Evolutionary conservation across 2,329 filamentous ascomycete genomes (phyloP).

Genomic region (Neofusicoccum sp.): DNA sequence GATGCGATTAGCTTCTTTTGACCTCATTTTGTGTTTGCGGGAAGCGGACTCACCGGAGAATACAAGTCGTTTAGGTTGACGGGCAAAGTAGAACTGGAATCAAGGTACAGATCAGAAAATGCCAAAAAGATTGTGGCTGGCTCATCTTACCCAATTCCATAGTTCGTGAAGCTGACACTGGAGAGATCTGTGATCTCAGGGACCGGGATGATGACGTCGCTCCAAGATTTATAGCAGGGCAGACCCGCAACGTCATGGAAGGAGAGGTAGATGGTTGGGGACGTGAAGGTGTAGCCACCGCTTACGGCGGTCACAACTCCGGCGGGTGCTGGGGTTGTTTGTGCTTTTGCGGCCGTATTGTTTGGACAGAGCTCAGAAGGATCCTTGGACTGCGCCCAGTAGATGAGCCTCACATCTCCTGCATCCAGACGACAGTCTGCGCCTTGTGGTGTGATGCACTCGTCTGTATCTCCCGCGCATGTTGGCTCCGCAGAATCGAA

Average conservation of each 20-base stretch:
- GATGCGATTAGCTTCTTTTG: background rate
- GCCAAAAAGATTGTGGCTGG: no score
- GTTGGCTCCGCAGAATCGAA: no score
- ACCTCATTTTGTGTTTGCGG: background rate
- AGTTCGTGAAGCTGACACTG: background rate
- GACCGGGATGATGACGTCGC: background rate
- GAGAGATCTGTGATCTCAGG: background rate
- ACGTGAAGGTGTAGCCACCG: background rate
- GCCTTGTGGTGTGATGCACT: background rate
- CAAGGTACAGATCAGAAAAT: no score
- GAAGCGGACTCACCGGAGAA: background rate
- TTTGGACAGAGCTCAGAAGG: background rate
- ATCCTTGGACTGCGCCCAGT: constrained; percentile 16
- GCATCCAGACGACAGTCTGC: background rate
- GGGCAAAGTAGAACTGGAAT: background rate
- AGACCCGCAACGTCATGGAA: background rate
- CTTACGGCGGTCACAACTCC: background rate
- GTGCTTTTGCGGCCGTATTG: background rate
- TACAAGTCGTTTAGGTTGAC: constrained; percentile 9
- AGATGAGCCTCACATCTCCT: constrained; percentile 3
- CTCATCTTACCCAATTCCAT: no score
- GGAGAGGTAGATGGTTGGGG: constrained; percentile 9
- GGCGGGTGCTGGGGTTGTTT: background rate
- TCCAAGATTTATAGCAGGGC: background rate
- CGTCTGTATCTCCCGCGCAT: background rate